Conservation (phyloP, 495 filamentous ascomycete species). For the Astrothelium macrocarpum region DNA sequence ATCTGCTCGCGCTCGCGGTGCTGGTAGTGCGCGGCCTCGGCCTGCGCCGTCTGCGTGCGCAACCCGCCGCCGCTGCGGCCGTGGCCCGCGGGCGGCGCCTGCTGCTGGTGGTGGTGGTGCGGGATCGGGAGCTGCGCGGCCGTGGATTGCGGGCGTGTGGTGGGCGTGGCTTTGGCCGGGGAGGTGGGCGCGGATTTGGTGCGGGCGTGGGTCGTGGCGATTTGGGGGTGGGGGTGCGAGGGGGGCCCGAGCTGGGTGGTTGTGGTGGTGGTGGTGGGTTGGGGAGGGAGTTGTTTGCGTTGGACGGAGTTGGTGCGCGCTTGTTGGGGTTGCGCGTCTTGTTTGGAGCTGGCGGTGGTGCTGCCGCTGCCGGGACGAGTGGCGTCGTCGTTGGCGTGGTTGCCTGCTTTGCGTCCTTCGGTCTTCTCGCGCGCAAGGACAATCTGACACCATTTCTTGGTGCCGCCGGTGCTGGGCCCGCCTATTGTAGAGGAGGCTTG, state of each 20-base stretch:
- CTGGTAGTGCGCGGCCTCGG: background rate
- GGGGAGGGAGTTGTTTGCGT: slow-evolving; percentile 2
- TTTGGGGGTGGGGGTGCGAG: background rate
- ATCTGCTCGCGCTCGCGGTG: slow-evolving; percentile 4
- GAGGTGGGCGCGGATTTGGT: slow-evolving; percentile 15
- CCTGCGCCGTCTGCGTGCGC: background rate
- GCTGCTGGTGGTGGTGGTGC: background rate
- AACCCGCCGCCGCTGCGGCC: background rate
- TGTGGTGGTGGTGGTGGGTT: background rate
- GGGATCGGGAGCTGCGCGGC: background rate
- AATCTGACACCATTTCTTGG: slow-evolving; percentile 64
- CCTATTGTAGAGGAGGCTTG: too few relatives aligned
- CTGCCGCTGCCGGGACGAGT: background rate
- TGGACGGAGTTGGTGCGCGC: background rate
- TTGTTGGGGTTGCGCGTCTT: background rate
- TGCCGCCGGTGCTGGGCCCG: slow-evolving; percentile 17
- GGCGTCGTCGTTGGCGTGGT: background rate
- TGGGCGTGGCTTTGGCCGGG: slow-evolving; percentile 13
- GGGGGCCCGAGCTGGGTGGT: background rate
- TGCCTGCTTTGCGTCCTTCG: slow-evolving; percentile 15
- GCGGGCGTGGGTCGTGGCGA: slow-evolving; percentile 1
- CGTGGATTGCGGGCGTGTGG: background rate
- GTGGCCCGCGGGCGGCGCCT: background rate
- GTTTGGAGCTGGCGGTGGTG: background rate
- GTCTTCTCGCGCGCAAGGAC: slow-evolving; percentile 48